phyloP scores from a whole-genome alignment of 2,329 filamentous ascomycete genomes.

The Ceratocystis smalleyi region DNA sequence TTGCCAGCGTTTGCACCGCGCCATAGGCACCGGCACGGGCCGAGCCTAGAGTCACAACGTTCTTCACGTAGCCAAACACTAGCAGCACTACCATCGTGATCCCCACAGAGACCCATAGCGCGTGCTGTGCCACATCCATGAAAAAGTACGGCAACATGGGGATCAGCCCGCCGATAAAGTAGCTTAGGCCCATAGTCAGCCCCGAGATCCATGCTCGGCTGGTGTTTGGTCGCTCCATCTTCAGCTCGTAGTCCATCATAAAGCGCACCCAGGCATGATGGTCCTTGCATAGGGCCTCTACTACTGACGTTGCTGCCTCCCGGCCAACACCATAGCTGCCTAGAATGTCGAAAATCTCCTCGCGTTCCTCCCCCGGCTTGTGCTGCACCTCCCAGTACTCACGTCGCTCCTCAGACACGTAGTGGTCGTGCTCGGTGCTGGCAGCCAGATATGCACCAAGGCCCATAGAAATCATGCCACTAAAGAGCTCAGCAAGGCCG shows the following conservation, averaged over 20 bases:
- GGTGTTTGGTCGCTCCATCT: conserved; percentile 31
- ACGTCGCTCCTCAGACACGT: conserved; percentile 33
- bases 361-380: conserved; percentile 30
- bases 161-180: conserved; percentile 56
- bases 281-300: conserved; percentile 34
- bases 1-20: conserved; percentile 47
- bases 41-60: conserved; percentile 31
- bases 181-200: conserved; percentile 50
- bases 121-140: conserved; percentile 30
- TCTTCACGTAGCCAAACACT: conserved; percentile 51
- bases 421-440: conserved; percentile 38
- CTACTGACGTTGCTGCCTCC: conserved; percentile 30
- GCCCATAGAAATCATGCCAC: conserved; percentile 64
- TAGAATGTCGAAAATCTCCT: conserved; percentile 35
- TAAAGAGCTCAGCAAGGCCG: conserved; percentile 59
- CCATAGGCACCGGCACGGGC: conserved; percentile 38
- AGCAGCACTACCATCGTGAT: conserved; percentile 47
- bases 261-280: conserved; percentile 38
- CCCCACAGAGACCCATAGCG: conserved; percentile 42
- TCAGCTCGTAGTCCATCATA: conserved; percentile 44
- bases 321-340: conserved; percentile 35
- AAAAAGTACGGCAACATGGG: conserved; percentile 57
- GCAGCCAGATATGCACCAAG: conserved; percentile 58
- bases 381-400: conserved; percentile 31
- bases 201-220: conserved; percentile 39